phyloP scores from a whole-genome alignment of 805 yeast genomes.

The Sugiyamaella americana region DNA sequence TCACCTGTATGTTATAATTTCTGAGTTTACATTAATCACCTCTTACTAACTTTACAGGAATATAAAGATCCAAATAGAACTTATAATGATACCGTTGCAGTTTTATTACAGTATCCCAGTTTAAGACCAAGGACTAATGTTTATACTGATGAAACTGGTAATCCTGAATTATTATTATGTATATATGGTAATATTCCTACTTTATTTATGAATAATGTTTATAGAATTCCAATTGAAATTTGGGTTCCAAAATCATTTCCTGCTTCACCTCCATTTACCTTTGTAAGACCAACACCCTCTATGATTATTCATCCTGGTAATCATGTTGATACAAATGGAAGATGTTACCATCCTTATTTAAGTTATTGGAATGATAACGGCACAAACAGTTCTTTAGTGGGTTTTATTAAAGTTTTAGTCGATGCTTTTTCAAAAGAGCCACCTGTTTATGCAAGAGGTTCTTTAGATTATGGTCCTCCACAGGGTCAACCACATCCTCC shows the following conservation, averaged over 20 bases:
- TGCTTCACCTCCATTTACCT: constrained; percentile 56
- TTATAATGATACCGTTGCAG: constrained; percentile 56
- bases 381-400: constrained; percentile 28
- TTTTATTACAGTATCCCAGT: constrained; percentile 45
- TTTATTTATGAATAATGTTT: constrained; percentile 25
- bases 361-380: constrained; percentile 45
- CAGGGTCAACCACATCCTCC: constrained; percentile 7
- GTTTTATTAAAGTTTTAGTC: constrained; percentile 31
- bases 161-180: constrained; percentile 52
- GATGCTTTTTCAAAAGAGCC: constrained; percentile 38
- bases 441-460: constrained; percentile 40
- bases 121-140: constrained; percentile 67
- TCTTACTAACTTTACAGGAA: constrained; percentile 31
- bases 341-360: constrained; percentile 61
- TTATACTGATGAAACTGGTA: constrained; percentile 52
- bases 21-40: neutral
- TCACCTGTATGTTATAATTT: constrained; percentile 36
- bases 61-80: constrained; percentile 52
- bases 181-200: constrained; percentile 53
- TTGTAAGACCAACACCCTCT: constrained; percentile 48
- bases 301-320: constrained; percentile 53
- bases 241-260: constrained; percentile 81
- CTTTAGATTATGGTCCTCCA: constrained; percentile 11
- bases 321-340: constrained; percentile 64
- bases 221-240: constrained; percentile 54